Base-by-base conservation (phyloP, 2,329 filamentous ascomycete genomes). In the Teratosphaeria destructans region DNA sequence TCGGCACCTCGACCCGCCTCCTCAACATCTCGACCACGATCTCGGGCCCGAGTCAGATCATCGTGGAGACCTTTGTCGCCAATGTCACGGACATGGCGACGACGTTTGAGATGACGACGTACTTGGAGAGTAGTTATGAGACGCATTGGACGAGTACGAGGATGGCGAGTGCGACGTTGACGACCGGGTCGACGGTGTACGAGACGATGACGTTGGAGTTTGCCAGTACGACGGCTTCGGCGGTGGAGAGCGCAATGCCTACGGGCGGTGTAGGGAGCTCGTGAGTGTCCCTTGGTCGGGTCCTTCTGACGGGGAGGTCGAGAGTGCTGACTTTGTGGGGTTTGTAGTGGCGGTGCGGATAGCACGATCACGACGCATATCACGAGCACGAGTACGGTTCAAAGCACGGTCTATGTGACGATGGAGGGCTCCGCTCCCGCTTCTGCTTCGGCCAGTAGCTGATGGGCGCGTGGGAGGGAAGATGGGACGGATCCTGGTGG, bases 21-120 rank as follows among this genome's bases (percentile, higher is more conserved):
- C 66, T 78, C 37, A 72, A 76, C 23, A 63, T 78, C 27, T 73
- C 73, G 0, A 75, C 73, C 0, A 77, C 73, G 0, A 63, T 78
- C 29, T 63, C 66, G 39, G 72, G 72, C 3, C 67, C 67, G 1
- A 64, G 63, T 3, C 67, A 73, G 52, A 60, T 74, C 34, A 68
- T 77, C 14, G 65, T 78, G 32, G 75, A 75, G 61, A 77, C 74
- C 0, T 70, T 74, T 49, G 68, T 71, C 1, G 68, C 71, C 1
- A 71, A 72, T 26, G 68, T 78, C 35, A 76, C 72, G 0, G 72
- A 74, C 52, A 69, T 69, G 2, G 39, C 74, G 29, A 74, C 74
- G 35, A 73, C 70, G 0, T 68, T 78, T 55, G 72, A 70, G 57
- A 63, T 78, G 61, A 71, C 68, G 0, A 77, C 75, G 5, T 71